Base-by-base conservation (phyloP, 768 basidiomycete genomes). In the Boletus tylopilopsis region DNA sequence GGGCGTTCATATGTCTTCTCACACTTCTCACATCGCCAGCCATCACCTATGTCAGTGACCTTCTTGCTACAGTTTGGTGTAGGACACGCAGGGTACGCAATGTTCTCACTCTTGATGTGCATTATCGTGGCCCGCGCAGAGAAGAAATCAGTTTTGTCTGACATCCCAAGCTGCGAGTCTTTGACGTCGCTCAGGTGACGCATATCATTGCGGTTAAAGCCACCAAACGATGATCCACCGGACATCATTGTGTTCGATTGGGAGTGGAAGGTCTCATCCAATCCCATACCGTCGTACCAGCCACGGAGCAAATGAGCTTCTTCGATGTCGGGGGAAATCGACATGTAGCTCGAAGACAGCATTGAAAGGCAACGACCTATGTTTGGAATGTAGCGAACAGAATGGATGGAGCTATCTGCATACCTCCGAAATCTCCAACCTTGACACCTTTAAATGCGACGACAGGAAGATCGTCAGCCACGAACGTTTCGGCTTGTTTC, bases 21-120 rank as follows among this genome's bases (percentile, higher is more conserved):
- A 64, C 95, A 98, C 68, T 94, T 97, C 64, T 98, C 96, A 66
- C 96, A 98, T 38, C 80, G 72, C 92, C 92, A 98, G n/a, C 73
- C 76, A 36, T 73, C 76, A n/a, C 75, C 76, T 18, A 75, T 68
- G 47, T 89, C 78, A 1, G 79, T 68, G 6, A 97, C 88, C 69
- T 98, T 99, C 74, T 98, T 98, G 70, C 78, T 89, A 68, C 95
- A 98, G 9, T 74, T 77, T 33, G 80, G 73, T 18, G 77, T 80
- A 25, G 83, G 85, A 64, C 96, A 99, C 16, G 90, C 94, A 21
- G 94, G 87, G 65, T 99, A 99, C 15, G 80, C 78, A 38, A 97
- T 73, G 53, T 80, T 90, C 25, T 93, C 89, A 22, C 72, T 63
- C 70, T 86, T 92, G 74, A 98, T 82, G 64, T 92, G 91, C 75